Base-by-base conservation (phyloP, 2,329 filamentous ascomycete species). In the Colletotrichum lindemuthianum region DNA sequence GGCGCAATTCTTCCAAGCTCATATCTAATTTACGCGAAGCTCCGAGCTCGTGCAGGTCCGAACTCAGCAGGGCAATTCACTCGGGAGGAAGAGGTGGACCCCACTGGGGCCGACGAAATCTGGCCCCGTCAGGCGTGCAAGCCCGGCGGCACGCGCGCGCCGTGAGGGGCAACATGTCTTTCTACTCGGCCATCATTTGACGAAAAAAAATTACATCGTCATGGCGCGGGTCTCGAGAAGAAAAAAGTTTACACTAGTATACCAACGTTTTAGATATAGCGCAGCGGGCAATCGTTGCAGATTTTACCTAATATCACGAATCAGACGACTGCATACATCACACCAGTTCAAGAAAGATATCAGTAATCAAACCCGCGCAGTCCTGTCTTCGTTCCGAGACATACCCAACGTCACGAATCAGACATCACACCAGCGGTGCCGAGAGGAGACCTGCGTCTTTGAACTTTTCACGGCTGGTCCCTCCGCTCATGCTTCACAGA, bases 301-400 rank as follows among this genome's bases (percentile, higher is more conserved):
- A 39, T 63, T 63, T 64, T 59, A 67, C 60, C 56, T 60, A 66
- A 63, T 57, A 59, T 61, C 44, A 64, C 50, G 54, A 59, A 66
- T 59, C 40, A 63, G 49, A 59, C 49, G 53, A 64, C 39, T 41
- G 36, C 53, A 56, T 36, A 24, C 24, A 3, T 24, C 24, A 24
- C 24, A 24, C 24, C 24, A 24, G 24, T 24, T 24, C 24, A 24
- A 24, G 5, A 24, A 24, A 24, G n/a, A 24, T 24, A 24, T 24
- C 24, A 24, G 24, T 24, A 24, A 24, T 24, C 24, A 24, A 24
- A 24, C 24, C 24, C 24, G 24, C 5, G 24, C 24, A 24, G 5
- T 24, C 24, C 24, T 24, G 24, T 24, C 24, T 24, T 24, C 24
- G 24, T 24, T 4, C 24, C 24, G 24, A 24, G 24, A 24, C 24